Evolutionary conservation across 306 rosid species (phyloP).

Genomic region (Dalbergia cochinchinensis): DNA sequence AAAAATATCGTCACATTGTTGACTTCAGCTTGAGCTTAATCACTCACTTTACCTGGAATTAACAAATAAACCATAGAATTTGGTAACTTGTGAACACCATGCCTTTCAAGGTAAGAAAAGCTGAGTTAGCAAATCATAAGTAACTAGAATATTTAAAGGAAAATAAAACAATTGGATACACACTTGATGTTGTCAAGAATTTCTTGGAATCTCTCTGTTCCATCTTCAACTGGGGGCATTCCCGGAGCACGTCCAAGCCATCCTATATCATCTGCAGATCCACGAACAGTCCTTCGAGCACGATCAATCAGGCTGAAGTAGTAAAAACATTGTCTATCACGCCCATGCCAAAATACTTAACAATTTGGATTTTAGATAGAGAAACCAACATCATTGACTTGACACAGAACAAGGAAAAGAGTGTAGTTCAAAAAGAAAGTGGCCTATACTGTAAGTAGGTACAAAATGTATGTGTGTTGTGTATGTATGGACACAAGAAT

Average conservation of each 20-base stretch:
- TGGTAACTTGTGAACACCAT: slow-evolving; percentile 92
- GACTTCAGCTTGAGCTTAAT: slow-evolving; percentile 25
- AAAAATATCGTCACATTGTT: slow-evolving; percentile 23
- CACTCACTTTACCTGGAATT: slow-evolving; percentile 78
- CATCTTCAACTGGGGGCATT: slow-evolving; percentile 90
- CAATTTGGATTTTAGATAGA: slow-evolving; percentile 4
- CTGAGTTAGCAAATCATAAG: slow-evolving; percentile 30
- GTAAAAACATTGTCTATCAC: slow-evolving; percentile 42
- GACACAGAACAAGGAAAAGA: slow-evolving; percentile 8
- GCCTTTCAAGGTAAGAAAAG: slow-evolving; percentile 66
- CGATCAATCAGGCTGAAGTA: slow-evolving; percentile 80
- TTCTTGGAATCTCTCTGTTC: slow-evolving; percentile 84
- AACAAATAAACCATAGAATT: slow-evolving; percentile 89
- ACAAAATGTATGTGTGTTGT: not conserved
- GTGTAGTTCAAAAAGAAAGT: slow-evolving; percentile 9
- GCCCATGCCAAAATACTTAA: slow-evolving; percentile 21
- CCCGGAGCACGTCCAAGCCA: slow-evolving; percentile 89
- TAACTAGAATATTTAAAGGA: slow-evolving; percentile 29
- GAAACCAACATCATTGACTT: slow-evolving; percentile 34
- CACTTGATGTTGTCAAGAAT: slow-evolving; percentile 81
- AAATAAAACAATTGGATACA: slow-evolving; percentile 30
- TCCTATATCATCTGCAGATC: slow-evolving; percentile 97
- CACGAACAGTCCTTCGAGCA: slow-evolving; percentile 87
- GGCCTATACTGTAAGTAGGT: slow-evolving; percentile 1
- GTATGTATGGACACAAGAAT: not conserved